These are phyloP conservation scores for Trichoderma atroviride DNA, from an alignment of 2,329 filamentous ascomycete species.

Conservation along the genomic window DNA sequence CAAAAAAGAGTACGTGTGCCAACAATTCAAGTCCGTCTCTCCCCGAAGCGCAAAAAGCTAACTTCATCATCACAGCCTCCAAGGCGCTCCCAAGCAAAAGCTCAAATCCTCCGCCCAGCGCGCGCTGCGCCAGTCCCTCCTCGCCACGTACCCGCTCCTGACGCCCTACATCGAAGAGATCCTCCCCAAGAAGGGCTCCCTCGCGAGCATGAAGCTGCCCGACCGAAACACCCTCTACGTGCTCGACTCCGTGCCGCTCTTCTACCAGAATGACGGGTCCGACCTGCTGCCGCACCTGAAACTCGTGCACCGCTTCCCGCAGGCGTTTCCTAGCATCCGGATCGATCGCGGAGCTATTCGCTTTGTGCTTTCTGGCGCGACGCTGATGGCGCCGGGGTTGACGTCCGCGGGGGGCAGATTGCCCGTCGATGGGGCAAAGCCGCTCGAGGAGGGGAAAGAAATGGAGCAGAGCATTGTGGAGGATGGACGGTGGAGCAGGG, in stretches of 20 bases:
- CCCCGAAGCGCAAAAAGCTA: not conserved
- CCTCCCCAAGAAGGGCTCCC: slow-evolving; percentile 89
- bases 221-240: slow-evolving; percentile 90
- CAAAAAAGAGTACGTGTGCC: slow-evolving; percentile 79
- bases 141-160: slow-evolving; percentile 83
- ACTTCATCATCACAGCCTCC: slow-evolving; percentile 57
- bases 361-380: slow-evolving; percentile 90
- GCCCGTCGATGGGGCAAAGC: slow-evolving; percentile 55
- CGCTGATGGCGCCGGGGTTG: slow-evolving; percentile 93
- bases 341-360: slow-evolving; percentile 96
- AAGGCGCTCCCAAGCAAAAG: slow-evolving; percentile 83
- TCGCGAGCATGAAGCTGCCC: slow-evolving; percentile 89
- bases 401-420: slow-evolving; percentile 81
- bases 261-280: slow-evolving; percentile 82
- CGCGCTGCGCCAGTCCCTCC: slow-evolving; percentile 76
- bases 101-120: slow-evolving; percentile 97
- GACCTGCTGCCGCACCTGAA: slow-evolving; percentile 83
- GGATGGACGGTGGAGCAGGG: slow-evolving; percentile 62
- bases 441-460: slow-evolving; percentile 46
- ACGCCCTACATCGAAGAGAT: slow-evolving; percentile 89
- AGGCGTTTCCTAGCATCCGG: slow-evolving; percentile 78
- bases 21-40: not conserved
- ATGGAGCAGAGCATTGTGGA: slow-evolving; percentile 47
- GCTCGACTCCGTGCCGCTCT: slow-evolving; percentile 75
- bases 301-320: slow-evolving; percentile 87